Evolutionary conservation across 2,329 filamentous ascomycete genomes (phyloP).

Genomic region (Diaporthe batatas): DNA sequence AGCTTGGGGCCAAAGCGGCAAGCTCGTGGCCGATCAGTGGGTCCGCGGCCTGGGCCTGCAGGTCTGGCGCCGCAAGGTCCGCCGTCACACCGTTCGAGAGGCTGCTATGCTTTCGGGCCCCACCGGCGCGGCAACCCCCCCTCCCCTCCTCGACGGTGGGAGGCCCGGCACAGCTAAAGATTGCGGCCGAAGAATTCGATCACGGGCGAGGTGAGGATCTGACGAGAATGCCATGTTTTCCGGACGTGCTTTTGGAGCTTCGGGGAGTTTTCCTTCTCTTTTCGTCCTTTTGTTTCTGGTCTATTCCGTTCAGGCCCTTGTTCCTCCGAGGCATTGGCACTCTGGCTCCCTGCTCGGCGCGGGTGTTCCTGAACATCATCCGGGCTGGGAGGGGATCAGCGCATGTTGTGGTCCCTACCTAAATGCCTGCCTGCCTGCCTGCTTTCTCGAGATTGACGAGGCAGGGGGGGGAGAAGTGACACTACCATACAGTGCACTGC

Average conservation of each 20-base stretch:
- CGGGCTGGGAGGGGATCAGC: neutral
- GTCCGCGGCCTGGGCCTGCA: conserved; percentile 4
- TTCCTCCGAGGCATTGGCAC: neutral
- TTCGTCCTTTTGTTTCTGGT: too few species aligned
- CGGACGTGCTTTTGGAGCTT: neutral
- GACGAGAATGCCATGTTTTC: conserved; percentile 34
- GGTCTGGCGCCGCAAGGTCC: conserved; percentile 5
- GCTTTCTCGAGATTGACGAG: neutral
- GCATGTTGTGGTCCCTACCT: neutral
- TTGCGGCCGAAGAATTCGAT: conserved; percentile 38
- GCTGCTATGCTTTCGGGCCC: neutral
- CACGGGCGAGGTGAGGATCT: conserved; percentile 30
- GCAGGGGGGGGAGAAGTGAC: neutral
- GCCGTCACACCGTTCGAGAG: conserved; percentile 24
- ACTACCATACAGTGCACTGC: neutral
- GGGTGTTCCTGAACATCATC: conserved; percentile 24
- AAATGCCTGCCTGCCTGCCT: neutral
- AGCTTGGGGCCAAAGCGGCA: conserved; percentile 35
- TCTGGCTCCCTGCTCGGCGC: conserved; percentile 19
- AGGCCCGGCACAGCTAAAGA: conserved; percentile 16
- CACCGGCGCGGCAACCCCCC: conserved; percentile 1
- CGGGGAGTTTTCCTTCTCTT: neutral
- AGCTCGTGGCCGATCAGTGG: conserved; percentile 33
- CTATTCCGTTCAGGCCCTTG: neutral
- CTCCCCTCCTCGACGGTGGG: conserved; percentile 8